Evolutionary conservation across 83 land plant genomes (phyloP), one percentile per base, ranked within the genome.

Genomic region (Picea abies): DNA sequence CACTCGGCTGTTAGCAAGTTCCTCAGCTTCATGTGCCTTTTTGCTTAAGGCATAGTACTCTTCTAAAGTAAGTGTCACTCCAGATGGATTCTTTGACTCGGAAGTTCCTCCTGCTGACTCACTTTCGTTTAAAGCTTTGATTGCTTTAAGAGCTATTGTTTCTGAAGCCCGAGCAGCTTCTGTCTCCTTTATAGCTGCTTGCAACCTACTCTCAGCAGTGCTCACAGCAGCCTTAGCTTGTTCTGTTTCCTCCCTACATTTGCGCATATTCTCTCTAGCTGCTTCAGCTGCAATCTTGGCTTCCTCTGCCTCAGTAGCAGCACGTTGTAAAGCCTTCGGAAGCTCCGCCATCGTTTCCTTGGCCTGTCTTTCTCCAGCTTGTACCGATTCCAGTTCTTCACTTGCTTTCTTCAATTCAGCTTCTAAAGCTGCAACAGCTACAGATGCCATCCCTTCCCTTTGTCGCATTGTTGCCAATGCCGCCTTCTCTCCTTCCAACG

Each of bases 151-250:
- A 68, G 98, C 98, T 49, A 91, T 58, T 11, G 79, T 80, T 67
- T 95, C 93, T 73, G 95, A 91, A 44, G 92, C 96, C 83, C 70
- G 90, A 1, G 95, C 91, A 44, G 96, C 96, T 60, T 90, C 94
- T 58, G 86, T 89, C 83, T 92, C 96, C 83, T 92, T 93, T 81
- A 89, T 83, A 23, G 93, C 93, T 17, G 94, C 96, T 67, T 86
- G 78, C 39, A 95, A 81, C 79, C 91, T 84, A 81, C 88, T 90
- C 83, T 93, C 93, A 76, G 89, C 86, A n/a, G 90, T 86, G 80
- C 79, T 89, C 14, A 82, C 83, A 58, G 86, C 89, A 37, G 92
- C 91, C 79, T 87, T 92, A 2, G 89, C 93, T 62, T 89, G 88
- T 60, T 93, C 96, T 7, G 87, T 86, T 81, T 93, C 96, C 76